These are phyloP conservation scores for Aphanomyces invadans DNA, from an alignment of 352 stramenopile species.

Conservation along the genomic window DNA sequence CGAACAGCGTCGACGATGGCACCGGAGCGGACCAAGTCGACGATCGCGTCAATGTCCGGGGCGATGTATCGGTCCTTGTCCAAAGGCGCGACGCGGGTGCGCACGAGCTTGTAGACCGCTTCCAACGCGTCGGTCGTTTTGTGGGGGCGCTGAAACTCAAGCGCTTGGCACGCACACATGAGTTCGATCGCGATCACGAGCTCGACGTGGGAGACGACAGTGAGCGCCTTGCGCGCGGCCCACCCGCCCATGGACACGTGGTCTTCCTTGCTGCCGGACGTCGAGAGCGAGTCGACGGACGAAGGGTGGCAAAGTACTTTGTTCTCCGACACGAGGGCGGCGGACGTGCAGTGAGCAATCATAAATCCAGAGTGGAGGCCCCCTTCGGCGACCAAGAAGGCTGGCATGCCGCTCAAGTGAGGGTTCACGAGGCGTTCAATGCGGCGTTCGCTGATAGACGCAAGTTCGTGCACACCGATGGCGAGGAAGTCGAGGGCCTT, in stretches of 20 bases:
- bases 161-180: conserved; percentile 76
- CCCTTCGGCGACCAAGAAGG: conserved; percentile 79
- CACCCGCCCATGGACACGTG: conserved; percentile 87
- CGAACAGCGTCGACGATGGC: conserved; percentile 49
- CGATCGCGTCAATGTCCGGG: conserved; percentile 79
- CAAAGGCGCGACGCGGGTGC: conserved; percentile 44
- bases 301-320: conserved; percentile 83
- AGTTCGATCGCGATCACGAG: conserved; percentile 84
- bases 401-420: conserved; percentile 73
- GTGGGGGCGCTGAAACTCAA: conserved; percentile 76
- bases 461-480: conserved; percentile 82
- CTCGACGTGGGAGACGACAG: conserved; percentile 81
- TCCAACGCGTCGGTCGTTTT: conserved; percentile 76
- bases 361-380: conserved; percentile 88
- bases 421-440: conserved; percentile 86
- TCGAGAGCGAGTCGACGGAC: conserved; percentile 85
- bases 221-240: conserved; percentile 72
- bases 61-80: conserved; percentile 84
- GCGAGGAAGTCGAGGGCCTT: conserved; percentile 85
- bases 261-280: conserved; percentile 81
- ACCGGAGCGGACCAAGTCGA: conserved; percentile 68
- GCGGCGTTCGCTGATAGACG: conserved; percentile 75
- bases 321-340: conserved; percentile 83
- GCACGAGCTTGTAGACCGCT: conserved; percentile 70
- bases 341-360: conserved; percentile 85